Evolutionary conservation across 176 grass and related monocot genomes (phyloP).

Genomic region (Carex scoparia): DNA sequence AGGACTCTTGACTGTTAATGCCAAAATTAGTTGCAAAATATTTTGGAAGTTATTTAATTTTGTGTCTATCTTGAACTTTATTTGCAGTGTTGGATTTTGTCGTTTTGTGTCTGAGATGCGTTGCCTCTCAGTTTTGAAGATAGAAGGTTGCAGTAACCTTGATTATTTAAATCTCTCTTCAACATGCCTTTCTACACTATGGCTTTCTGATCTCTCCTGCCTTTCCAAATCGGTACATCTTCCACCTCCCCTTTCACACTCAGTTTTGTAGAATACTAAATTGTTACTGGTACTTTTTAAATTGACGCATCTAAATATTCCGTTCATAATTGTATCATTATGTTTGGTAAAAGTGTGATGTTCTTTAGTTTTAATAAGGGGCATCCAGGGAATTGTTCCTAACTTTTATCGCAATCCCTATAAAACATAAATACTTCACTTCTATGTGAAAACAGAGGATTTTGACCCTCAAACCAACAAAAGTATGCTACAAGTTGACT

Average conservation of each 20-base stretch:
- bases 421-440: too few species aligned
- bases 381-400: neutral
- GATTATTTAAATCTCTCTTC: conserved; percentile 68
- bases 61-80: neutral
- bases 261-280: neutral
- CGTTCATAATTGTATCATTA: neutral
- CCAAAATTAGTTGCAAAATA: neutral
- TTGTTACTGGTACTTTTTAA: neutral
- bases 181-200: conserved; percentile 54
- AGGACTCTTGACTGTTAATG: neutral
- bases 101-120: conserved; percentile 68
- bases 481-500: neutral
- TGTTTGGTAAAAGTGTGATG: neutral
- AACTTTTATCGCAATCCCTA: neutral
- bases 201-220: conserved; percentile 61
- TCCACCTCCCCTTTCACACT: neutral
- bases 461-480: too few species aligned
- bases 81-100: conserved; percentile 52
- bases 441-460: too few species aligned
- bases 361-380: neutral
- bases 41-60: neutral
- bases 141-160: conserved; percentile 58
- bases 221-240: conserved; percentile 60
- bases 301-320: too few species aligned
- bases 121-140: conserved; percentile 59